A percentile compares a stretch with the other conserved stretches of the same genome.
These are phyloP conservation scores for Chalciporus sphaerocephalus DNA, from an alignment of 768 basidiomycete genomes.

Conservation along the genomic window DNA sequence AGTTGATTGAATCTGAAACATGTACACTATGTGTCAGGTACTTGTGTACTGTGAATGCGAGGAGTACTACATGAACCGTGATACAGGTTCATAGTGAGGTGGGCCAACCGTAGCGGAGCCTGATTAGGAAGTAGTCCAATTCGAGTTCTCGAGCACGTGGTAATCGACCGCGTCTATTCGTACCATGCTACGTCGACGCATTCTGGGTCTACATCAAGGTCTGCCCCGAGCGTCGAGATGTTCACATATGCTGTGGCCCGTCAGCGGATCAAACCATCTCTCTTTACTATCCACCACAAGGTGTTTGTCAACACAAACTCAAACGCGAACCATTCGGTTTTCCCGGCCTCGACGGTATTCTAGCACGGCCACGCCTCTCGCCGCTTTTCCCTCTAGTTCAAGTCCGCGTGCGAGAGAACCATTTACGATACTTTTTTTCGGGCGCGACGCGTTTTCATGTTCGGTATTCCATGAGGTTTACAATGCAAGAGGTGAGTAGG, in stretches of 20 bases:
- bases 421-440: conserved; percentile 82
- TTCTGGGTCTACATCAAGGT: background rate
- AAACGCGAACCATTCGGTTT: background rate
- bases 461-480: conserved; percentile 62
- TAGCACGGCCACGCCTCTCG: background rate
- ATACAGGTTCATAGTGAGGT: no score
- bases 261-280: background rate
- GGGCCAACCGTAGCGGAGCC: no score
- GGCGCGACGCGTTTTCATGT: conserved; percentile 86
- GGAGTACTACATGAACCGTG: no score
- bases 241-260: background rate
- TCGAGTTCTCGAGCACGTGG: no score
- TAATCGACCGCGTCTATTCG: no score
- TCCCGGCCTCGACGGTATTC: background rate
- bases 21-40: no score
- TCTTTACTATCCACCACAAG: background rate
- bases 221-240: background rate
- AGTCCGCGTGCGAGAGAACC: conserved; percentile 22
- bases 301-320: background rate
- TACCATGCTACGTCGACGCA: background rate
- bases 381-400: background rate
- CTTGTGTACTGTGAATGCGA: no score
- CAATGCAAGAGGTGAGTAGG: conserved; percentile 52
- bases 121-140: no score
- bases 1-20: no score